These are phyloP conservation scores for Kalanchoe fedtschenkoi DNA, from an alignment of 164 flowering plant species.

Conservation along the genomic window DNA sequence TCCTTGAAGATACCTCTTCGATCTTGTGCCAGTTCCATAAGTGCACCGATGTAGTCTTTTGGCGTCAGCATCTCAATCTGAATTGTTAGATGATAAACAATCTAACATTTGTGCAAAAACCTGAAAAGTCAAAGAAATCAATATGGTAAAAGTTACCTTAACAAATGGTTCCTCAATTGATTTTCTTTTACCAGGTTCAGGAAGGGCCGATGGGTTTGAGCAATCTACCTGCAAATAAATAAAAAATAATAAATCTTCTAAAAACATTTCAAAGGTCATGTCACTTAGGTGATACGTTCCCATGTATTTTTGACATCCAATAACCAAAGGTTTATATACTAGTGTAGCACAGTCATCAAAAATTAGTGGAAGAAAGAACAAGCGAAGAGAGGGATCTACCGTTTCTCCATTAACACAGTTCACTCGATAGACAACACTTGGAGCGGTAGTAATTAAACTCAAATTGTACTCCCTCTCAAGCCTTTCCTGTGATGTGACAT, in stretches of 20 bases:
- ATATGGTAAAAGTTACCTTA: conserved; percentile 41
- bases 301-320: background rate
- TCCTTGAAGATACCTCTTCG: conserved; percentile 89
- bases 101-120: background rate
- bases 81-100: conserved; percentile 1
- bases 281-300: background rate
- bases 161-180: conserved; percentile 90
- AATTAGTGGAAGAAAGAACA: conserved; percentile 8
- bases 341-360: background rate
- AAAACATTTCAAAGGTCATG: background rate
- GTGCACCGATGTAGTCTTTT: conserved; percentile 86
- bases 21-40: conserved; percentile 95
- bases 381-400: conserved; percentile 61
- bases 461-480: conserved; percentile 95
- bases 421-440: conserved; percentile 92
- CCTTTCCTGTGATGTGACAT: conserved; percentile 66
- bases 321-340: background rate
- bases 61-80: conserved; percentile 98
- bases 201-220: conserved; percentile 91
- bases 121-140: background rate
- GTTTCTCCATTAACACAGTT: conserved; percentile 74
- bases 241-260: background rate
- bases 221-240: conserved; percentile 63
- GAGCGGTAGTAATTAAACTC: conserved; percentile 85
- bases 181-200: conserved; percentile 75